Evolutionary conservation across 768 basidiomycete genomes (phyloP), one percentile per base, ranked within the genome.

Genomic region (Mycena epipterygia): DNA sequence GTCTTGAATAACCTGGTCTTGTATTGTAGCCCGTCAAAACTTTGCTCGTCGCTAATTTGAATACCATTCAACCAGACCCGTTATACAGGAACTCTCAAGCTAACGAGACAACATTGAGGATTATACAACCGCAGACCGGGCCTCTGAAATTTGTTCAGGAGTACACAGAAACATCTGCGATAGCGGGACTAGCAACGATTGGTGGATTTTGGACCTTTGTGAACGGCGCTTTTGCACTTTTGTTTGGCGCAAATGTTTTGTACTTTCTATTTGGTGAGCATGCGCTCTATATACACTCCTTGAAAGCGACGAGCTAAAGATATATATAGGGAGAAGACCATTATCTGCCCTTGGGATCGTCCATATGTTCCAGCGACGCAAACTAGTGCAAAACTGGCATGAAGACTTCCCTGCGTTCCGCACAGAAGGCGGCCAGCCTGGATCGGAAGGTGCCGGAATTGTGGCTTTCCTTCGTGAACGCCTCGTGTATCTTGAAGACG

Each of bases 161-260:
- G 41, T 60, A 52, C 21, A 61, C 46, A 6, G 65, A 67, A 19
- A 14, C 46, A 1, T 58, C 65, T 11, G 65, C 56, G 5, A 5
- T 68, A 5, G 27, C 17, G 14, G 67, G 67, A 7, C n/a, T 68
- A 2, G 57, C 67, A 1, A 55, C 57, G 0, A 11, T 68, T 14
- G 67, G 59, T 32, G 67, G 67, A 9, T 48, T 68, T 7, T 68
- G 67, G 67, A 68, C 67, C 17, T 61, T 68, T 30, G 21, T 68
- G 13, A 53, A 68, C 21, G 67, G 67, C 4, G 48, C 58, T 0
- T 68, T 68, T 30, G 39, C 51, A 2, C 56, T 68, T 1, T 37
- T 68, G 29, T 68, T 68, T 19, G 67, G 67, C 30, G 67, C 67
- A 3, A 68, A 68, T 21, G n/a, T 68, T 25, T 13, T 61, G 37